Conservation (phyloP, 352 stramenopile genomes). For the Phytophthora macrochlamydospora region DNA sequence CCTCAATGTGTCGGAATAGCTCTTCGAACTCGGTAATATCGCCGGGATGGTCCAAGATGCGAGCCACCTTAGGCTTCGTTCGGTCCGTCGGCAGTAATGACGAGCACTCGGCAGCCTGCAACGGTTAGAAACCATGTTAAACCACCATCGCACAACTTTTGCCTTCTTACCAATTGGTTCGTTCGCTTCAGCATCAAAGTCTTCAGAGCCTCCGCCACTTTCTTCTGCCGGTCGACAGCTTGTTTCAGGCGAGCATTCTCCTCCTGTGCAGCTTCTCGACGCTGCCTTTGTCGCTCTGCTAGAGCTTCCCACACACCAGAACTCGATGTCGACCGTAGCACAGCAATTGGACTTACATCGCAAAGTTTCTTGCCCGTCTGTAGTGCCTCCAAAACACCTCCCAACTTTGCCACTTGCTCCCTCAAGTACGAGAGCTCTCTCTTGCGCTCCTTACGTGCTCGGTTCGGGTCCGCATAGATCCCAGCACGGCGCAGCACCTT, state of each 20-base stretch:
- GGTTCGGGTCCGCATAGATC: not conserved
- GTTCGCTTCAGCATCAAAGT: not conserved
- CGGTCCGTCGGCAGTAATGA: constrained; percentile 13
- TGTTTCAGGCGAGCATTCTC: constrained; percentile 48
- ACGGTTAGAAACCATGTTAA: not conserved
- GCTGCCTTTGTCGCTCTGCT: constrained; percentile 32
- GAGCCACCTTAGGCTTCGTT: constrained; percentile 23
- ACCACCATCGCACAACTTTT: not conserved
- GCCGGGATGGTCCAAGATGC: constrained; percentile 29
- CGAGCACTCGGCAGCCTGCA: constrained; percentile 33
- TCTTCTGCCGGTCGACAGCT: constrained; percentile 43
- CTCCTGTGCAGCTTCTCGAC: constrained; percentile 38
- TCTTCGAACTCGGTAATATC: constrained; percentile 36
- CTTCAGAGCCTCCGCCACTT: constrained; percentile 19
- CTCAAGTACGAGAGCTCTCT: not conserved
- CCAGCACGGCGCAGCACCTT: not conserved
- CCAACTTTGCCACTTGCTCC: not conserved
- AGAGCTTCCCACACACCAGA: constrained; percentile 32
- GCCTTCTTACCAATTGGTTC: not conserved
- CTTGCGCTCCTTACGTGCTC: not conserved
- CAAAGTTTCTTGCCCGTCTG: not conserved
- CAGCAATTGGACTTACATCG: too few relatives aligned
- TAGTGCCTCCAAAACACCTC: not conserved
- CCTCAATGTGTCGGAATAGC: constrained; percentile 34
- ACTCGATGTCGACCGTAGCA: not conserved